Percentiles rank a stretch among this genome's conserved stretches.
Evolutionary conservation across 371 early-diverging fungal species (phyloP).

Genomic region (Rhizoclosmatium hyalinum): DNA sequence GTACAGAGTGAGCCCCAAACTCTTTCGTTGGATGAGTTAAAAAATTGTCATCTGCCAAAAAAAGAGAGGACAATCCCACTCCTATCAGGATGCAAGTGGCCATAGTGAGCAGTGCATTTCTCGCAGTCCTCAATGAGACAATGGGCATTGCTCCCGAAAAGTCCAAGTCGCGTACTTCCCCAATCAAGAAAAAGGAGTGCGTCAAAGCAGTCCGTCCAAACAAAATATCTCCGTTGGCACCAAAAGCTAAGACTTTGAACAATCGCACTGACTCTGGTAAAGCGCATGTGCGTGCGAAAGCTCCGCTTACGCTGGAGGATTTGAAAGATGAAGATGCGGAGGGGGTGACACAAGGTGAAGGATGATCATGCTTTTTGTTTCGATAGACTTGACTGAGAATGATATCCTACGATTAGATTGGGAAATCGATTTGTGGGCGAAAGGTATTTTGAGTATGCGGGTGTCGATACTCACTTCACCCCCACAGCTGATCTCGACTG

Average conservation of each 20-base stretch:
- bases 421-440: constrained; percentile 21
- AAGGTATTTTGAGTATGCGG: constrained; percentile 12
- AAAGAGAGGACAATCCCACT: neutral
- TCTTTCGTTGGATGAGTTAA: neutral
- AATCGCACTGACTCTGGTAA: constrained; percentile 1
- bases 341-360: constrained; percentile 13
- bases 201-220: neutral
- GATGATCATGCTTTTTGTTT: neutral
- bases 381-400: neutral
- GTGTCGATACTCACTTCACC: neutral
- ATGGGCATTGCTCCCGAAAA: constrained; percentile 13
- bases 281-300: constrained; percentile 1
- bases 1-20: neutral
- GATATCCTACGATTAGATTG: constrained; percentile 20
- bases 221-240: neutral
- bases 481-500: constrained; percentile 27
- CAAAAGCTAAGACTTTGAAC: neutral
- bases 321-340: constrained; percentile 34
- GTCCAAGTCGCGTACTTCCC: neutral
- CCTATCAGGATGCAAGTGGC: neutral
- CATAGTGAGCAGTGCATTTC: neutral
- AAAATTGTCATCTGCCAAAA: too few relatives aligned
- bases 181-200: neutral
- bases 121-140: constrained; percentile 14
- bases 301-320: constrained; percentile 17